Evolutionary conservation across 2,329 filamentous ascomycete species (phyloP), one percentile per base, ranked within the genome.

Genomic region (Chaetomium sp.): DNA sequence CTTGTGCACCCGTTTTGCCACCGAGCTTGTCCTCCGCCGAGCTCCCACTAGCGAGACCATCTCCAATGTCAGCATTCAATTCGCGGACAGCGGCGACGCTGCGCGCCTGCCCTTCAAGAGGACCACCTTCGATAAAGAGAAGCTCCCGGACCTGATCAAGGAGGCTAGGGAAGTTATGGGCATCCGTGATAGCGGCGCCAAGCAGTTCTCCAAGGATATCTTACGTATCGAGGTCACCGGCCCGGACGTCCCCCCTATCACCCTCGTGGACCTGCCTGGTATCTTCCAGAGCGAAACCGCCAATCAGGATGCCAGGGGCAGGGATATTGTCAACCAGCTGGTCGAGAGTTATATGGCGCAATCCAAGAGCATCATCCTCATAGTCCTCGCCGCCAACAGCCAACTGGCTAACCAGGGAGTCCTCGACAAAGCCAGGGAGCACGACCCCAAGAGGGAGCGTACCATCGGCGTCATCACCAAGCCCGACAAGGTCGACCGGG

Each of bases 341-440:
- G 75, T 81, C 2, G 64, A 75, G 5, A 66, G 67, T 0, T 88
- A 87, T 64, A 82, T 87, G 72, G 64, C 67, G n/a, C 73, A 79
- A 19, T 66, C 71, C 2, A 69, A 80, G 12, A 84, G 75, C 60
- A 81, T 87, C 53, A 81, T 85, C 2, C 71, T 86, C 1, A 78
- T 80, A 4, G 76, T 84, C 0, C 70, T 84, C 0, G 79, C 76
- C 0, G 80, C 79, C 0, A 79, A 78, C 53, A 74, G 75, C 33
- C 79, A 86, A 53, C 75, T 76, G 57, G 77, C 78, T 3, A 78
- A 81, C 42, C 84, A 88, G 60, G 70, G 74, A 11, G 76, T 88
- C 6, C 65, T 82, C 0, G 72, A 77, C 3, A 62, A 76, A 49
- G 73, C 78, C n/a, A 74, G 76, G 27, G 62, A 65, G 53, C 63